phyloP scores from a whole-genome alignment of 495 filamentous ascomycete species.

The Letharia columbiana region DNA sequence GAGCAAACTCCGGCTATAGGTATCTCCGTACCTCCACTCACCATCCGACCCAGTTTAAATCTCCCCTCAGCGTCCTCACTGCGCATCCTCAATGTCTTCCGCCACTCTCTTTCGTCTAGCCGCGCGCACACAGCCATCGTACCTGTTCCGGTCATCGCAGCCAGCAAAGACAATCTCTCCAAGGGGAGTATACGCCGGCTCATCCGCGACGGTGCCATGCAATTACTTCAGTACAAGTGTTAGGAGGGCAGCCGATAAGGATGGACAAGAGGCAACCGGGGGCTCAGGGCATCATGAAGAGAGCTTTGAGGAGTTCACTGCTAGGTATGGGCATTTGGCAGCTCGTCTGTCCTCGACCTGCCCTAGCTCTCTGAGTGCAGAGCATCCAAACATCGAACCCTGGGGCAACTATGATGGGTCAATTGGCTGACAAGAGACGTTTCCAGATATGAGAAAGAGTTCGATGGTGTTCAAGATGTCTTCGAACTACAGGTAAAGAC shows the following conservation, averaged over 20 bases:
- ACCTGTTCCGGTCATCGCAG: constrained; percentile 37
- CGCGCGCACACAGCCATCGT: constrained; percentile 56
- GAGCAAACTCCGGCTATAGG: not conserved
- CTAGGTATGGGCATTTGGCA: constrained; percentile 59
- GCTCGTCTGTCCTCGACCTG: not conserved
- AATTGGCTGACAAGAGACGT: constrained; percentile 29
- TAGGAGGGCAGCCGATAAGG: constrained; percentile 18
- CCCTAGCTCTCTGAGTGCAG: not conserved
- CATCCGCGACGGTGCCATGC: constrained; percentile 6
- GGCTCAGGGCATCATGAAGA: constrained; percentile 65
- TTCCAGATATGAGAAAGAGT: constrained; percentile 96
- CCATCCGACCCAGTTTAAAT: not conserved
- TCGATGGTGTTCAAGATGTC: constrained; percentile 93
- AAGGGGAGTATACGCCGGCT: constrained; percentile 5
- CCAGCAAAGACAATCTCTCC: constrained; percentile 17
- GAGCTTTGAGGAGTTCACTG: constrained; percentile 98
- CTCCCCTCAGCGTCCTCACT: not conserved
- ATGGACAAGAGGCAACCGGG: constrained; percentile 20
- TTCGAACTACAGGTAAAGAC: constrained; percentile 93
- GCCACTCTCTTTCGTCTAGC: constrained; percentile 61
- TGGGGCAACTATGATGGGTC: constrained; percentile 3
- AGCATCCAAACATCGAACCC: not conserved
- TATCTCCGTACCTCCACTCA: constrained; percentile 9
- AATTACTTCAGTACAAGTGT: constrained; percentile 25
- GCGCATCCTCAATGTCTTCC: constrained; percentile 50